Base-by-base conservation (phyloP, 2,329 filamentous ascomycete genomes). In the Keithomyces neogunnii region DNA sequence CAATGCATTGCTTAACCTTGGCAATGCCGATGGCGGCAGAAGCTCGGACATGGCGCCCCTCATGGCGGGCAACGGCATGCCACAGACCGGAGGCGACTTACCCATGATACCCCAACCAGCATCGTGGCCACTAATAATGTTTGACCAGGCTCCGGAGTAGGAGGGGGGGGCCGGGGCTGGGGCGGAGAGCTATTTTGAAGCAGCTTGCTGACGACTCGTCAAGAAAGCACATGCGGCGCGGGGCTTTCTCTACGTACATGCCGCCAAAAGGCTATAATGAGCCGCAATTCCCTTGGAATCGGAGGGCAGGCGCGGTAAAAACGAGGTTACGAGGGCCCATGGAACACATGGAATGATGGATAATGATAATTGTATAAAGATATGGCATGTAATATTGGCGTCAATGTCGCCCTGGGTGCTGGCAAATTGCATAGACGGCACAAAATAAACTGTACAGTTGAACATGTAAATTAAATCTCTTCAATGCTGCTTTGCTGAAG, bases 1-100 rank as follows among this genome's bases (percentile, higher is more conserved):
- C 31, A 73, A 68, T 45, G 70, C 75, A 11, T 63, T 79, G 10
- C 63, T 80, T 55, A 74, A 70, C 1, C 64, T 79, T 3, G 74
- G 73, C 3, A 64, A 63, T 19, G 65, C 49, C 19, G 36, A 42
- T 11, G 28, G 26, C 10, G 31, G 47, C 4, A 38, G 49, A 31
- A 44, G 39, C 28, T 36, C 45, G 13, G 49, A 35, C 8, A 35
- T 49, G 5, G 33, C 52, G 28, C 49, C 52, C 30, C 19, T 51
- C 38, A 47, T 54, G 4, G 10, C 49, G 4, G 49, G 51, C n/a
- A 47, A 30, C 19, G 40, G 31, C 11, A 29, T 53, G 47, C 45
- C 49, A 5, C 36, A 49, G 4, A 45, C 30, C 4, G 47, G 47
- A 13, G 44, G 49, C 10, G 63, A 63, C 30, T 55, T 66, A 38